phyloP scores from a whole-genome alignment of 768 basidiomycete genomes.

The Phallus indusiatus region DNA sequence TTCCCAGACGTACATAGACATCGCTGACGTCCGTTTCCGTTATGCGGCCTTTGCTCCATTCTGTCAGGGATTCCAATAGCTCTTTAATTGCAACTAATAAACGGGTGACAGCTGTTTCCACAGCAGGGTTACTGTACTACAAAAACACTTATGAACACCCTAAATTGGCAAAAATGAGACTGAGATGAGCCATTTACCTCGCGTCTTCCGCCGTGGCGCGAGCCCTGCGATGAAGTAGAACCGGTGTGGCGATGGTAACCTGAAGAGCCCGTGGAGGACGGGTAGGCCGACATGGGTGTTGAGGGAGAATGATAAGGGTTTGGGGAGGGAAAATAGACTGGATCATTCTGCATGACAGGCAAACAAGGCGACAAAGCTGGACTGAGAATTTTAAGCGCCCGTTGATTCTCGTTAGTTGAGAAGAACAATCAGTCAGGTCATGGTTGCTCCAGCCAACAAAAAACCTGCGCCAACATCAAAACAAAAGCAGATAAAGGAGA shows the following conservation, averaged over 20 bases:
- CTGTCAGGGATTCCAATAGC: slow-evolving; percentile 80
- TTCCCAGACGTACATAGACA: slow-evolving; percentile 92
- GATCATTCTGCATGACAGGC: neutral
- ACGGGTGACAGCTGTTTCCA: slow-evolving; percentile 49
- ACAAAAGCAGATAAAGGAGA: slow-evolving; percentile 50
- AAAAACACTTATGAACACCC: neutral
- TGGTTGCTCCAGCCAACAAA: neutral
- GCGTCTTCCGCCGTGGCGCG: neutral
- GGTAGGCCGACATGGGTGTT: neutral
- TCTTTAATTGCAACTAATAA: slow-evolving; percentile 92
- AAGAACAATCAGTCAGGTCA: neutral
- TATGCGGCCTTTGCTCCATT: slow-evolving; percentile 69
- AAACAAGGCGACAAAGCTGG: neutral
- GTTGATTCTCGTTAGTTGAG: neutral
- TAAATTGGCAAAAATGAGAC: neutral
- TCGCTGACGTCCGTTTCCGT: slow-evolving; percentile 84
- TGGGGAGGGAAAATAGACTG: neutral
- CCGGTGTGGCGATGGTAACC: slow-evolving; percentile 2
- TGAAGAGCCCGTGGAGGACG: neutral
- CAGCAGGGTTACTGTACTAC: slow-evolving; percentile 26
- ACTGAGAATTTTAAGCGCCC: slow-evolving; percentile 5
- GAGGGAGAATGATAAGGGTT: neutral
- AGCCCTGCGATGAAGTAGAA: slow-evolving; percentile 5
- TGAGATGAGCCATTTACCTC: neutral
- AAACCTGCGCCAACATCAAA: slow-evolving; percentile 10